phyloP scores from a whole-genome alignment of 768 basidiomycete genomes.

The Boletus insuetus region DNA sequence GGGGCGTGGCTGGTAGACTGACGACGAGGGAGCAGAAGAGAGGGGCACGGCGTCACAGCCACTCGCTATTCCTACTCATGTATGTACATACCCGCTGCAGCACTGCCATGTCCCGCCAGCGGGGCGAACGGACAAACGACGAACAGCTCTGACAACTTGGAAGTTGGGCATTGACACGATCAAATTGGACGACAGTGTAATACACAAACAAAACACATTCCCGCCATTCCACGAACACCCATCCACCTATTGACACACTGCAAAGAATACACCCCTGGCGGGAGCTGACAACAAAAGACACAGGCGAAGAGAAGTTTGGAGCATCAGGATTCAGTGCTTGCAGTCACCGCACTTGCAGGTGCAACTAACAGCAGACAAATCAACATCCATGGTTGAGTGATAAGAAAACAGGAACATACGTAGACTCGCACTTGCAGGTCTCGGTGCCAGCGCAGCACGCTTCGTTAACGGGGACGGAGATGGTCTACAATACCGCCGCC shows the following conservation, averaged over 20 bases:
- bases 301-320: too few relatives aligned
- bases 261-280: background rate
- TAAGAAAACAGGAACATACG: slow-evolving; percentile 7
- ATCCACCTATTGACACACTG: background rate
- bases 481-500: slow-evolving; percentile 1
- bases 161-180: too few relatives aligned
- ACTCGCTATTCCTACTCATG: too few relatives aligned
- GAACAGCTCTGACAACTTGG: too few relatives aligned
- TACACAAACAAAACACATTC: background rate
- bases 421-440: slow-evolving; percentile 12
- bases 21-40: too few relatives aligned
- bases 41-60: too few relatives aligned
- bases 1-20: too few relatives aligned
- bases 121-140: too few relatives aligned
- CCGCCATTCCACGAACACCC: background rate
- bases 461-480: slow-evolving; percentile 15
- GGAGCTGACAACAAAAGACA: background rate
- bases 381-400: slow-evolving; percentile 7
- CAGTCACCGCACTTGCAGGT: slow-evolving; percentile 18
- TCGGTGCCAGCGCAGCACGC: slow-evolving; percentile 15
- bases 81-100: too few relatives aligned
- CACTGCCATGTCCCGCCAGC: too few relatives aligned
- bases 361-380: slow-evolving; percentile 1
- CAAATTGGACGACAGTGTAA: background rate
- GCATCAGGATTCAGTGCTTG: slow-evolving; percentile 11